Evolutionary conservation across 139 green algal genomes (phyloP).

Genomic region (Mesotaenium endlicherianum): DNA sequence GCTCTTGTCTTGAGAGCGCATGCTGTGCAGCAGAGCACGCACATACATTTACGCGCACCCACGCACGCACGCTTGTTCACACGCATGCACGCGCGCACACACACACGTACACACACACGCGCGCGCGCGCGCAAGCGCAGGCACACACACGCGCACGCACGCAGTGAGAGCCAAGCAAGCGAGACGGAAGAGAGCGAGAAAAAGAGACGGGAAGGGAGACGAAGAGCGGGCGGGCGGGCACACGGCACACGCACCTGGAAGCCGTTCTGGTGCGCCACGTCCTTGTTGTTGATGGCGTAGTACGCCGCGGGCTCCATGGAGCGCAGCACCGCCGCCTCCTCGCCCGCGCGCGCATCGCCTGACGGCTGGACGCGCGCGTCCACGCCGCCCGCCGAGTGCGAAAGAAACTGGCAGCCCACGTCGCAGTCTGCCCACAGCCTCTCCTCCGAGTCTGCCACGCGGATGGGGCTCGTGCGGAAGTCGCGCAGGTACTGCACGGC

Average conservation of each 20-base stretch:
- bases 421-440: slow-evolving; percentile 13
- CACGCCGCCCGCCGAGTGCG: background rate
- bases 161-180: background rate
- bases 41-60: background rate
- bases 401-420: slow-evolving; percentile 19
- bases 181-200: background rate
- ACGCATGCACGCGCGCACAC: background rate
- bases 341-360: background rate
- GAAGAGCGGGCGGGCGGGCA: background rate
- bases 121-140: background rate
- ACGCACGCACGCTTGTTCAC: no score
- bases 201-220: background rate
- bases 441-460: background rate
- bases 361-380: background rate
- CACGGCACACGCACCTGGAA: background rate
- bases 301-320: slow-evolving; percentile 29
- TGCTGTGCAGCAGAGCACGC: background rate
- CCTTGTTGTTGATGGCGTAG: slow-evolving; percentile 5
- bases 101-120: background rate
- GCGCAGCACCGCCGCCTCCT: background rate
- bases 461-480: background rate
- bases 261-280: background rate
- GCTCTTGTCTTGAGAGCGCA: background rate
- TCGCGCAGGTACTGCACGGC: slow-evolving; percentile 3
- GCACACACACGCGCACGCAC: background rate